These are phyloP conservation scores for Zasmidium cellare DNA, from an alignment of 2,329 filamentous ascomycete genomes.

Conservation along the genomic window DNA sequence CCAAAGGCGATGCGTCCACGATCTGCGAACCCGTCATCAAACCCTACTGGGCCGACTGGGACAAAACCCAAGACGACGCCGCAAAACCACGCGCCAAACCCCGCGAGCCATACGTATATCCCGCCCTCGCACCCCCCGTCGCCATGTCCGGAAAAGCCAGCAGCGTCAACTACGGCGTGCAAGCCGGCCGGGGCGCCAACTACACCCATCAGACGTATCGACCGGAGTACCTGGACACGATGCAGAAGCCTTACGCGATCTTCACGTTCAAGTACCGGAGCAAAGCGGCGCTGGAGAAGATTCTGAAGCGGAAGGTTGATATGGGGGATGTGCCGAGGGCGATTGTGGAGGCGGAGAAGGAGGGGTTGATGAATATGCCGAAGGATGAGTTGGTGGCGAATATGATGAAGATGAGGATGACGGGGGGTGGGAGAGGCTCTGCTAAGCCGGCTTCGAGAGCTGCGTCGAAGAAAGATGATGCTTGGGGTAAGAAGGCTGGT, in stretches of 20 bases:
- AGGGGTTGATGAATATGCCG: constrained; percentile 27
- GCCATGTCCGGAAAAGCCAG: constrained; percentile 20
- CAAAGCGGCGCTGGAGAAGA: constrained; percentile 34
- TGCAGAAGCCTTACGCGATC: constrained; percentile 44
- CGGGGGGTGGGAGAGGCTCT: background rate
- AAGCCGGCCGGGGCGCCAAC: constrained; percentile 35
- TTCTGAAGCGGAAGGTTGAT: constrained; percentile 33
- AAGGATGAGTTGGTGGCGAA: constrained; percentile 34
- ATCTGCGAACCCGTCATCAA: constrained; percentile 27
- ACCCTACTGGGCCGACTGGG: constrained; percentile 36
- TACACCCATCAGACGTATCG: constrained; percentile 40
- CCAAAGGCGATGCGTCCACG: constrained; percentile 5
- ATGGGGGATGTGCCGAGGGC: constrained; percentile 23
- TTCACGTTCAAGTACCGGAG: constrained; percentile 52
- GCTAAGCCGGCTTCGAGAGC: constrained; percentile 8
- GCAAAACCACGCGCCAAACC: constrained; percentile 11
- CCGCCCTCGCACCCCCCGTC: constrained; percentile 31
- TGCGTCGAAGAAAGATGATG: background rate
- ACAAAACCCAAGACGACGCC: constrained; percentile 5
- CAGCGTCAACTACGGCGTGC: constrained; percentile 26
- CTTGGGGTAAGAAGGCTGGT: background rate
- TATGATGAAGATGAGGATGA: constrained; percentile 21
- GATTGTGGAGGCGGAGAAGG: constrained; percentile 20
- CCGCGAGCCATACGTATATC: constrained; percentile 31
- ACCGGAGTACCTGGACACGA: constrained; percentile 44